A percentile compares a stretch with the other conserved stretches of the same genome.
Conservation (phyloP, 768 basidiomycete species). For the Crucibulum laeve region DNA sequence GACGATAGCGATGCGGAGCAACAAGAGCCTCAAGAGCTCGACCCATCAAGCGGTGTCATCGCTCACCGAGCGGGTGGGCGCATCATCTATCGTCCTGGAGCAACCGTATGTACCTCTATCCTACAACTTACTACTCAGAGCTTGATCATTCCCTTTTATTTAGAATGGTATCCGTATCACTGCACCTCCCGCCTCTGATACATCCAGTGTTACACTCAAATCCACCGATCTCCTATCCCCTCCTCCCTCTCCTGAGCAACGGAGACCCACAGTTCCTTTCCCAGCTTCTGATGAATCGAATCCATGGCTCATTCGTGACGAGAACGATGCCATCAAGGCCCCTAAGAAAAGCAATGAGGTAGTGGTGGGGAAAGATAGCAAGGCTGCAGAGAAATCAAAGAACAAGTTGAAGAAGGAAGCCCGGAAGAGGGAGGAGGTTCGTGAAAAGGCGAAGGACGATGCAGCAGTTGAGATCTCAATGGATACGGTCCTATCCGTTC, state of each 20-base stretch:
- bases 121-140: background rate
- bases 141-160: slow-evolving; percentile 6
- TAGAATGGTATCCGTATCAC: slow-evolving; percentile 10
- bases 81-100: slow-evolving; percentile 55
- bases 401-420: slow-evolving; percentile 69
- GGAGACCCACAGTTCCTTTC: slow-evolving; percentile 9
- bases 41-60: slow-evolving; percentile 31
- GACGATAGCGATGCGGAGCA: slow-evolving; percentile 25
- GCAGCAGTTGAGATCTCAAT: slow-evolving; percentile 75
- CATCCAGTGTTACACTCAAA: slow-evolving; percentile 66
- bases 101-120: slow-evolving; percentile 20
- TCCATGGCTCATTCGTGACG: slow-evolving; percentile 69
- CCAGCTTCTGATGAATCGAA: slow-evolving; percentile 38
- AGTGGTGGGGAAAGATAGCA: slow-evolving; percentile 64
- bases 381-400: slow-evolving; percentile 57
- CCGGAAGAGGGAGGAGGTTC: slow-evolving; percentile 52
- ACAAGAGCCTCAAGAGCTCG: slow-evolving; percentile 11
- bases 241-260: slow-evolving; percentile 25
- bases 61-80: slow-evolving; percentile 66
- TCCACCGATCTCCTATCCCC: slow-evolving; percentile 48
- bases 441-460: slow-evolving; percentile 64
- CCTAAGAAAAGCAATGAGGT: slow-evolving; percentile 74
- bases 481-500: slow-evolving; percentile 39
- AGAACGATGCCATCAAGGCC: slow-evolving; percentile 33
- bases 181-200: slow-evolving; percentile 40